Percentiles rank a stretch among this genome's conserved stretches.
phyloP scores from a whole-genome alignment of 2,329 filamentous ascomycete species.

The Nigrograna mackinnonii region DNA sequence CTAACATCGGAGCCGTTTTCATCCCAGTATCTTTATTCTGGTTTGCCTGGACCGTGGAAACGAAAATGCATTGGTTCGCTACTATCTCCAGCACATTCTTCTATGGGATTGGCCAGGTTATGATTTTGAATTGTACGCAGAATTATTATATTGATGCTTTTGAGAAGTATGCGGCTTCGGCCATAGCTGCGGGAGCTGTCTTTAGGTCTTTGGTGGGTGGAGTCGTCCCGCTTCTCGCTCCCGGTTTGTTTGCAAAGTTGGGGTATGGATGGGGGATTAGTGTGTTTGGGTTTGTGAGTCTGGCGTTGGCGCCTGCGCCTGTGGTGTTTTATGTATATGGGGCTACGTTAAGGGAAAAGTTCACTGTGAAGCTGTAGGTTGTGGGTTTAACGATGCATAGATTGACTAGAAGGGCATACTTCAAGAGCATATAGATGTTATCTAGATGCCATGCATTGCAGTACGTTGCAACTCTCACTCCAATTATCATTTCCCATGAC shows the following conservation, averaged over 20 bases:
- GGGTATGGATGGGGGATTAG: slow-evolving; percentile 57
- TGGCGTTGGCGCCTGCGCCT: slow-evolving; percentile 54
- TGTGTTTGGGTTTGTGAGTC: slow-evolving; percentile 49
- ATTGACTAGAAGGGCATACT: too few species aligned
- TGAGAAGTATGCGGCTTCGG: slow-evolving; percentile 54
- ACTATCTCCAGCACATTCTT: slow-evolving; percentile 49
- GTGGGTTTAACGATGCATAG: too few species aligned
- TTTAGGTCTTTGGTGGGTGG: slow-evolving; percentile 53
- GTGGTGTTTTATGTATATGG: slow-evolving; percentile 55
- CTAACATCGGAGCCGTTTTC: slow-evolving; percentile 49
- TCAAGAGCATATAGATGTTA: too few species aligned
- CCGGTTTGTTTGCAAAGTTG: slow-evolving; percentile 46
- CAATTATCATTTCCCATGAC: too few species aligned
- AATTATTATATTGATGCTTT: slow-evolving; percentile 61
- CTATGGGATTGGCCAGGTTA: slow-evolving; percentile 57
- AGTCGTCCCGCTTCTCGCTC: slow-evolving; percentile 51
- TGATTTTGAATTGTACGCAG: slow-evolving; percentile 57
- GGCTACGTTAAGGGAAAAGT: slow-evolving; percentile 46
- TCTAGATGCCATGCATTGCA: too few species aligned
- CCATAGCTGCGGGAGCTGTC: slow-evolving; percentile 54
- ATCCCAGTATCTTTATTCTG: slow-evolving; percentile 49
- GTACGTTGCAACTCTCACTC: too few species aligned
- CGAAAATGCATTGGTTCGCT: slow-evolving; percentile 45
- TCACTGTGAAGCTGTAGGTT: slow-evolving; percentile 2
- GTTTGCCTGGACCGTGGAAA: slow-evolving; percentile 48